phyloP scores from a whole-genome alignment of 352 stramenopile genomes.

The Phytophthora ramorum region DNA sequence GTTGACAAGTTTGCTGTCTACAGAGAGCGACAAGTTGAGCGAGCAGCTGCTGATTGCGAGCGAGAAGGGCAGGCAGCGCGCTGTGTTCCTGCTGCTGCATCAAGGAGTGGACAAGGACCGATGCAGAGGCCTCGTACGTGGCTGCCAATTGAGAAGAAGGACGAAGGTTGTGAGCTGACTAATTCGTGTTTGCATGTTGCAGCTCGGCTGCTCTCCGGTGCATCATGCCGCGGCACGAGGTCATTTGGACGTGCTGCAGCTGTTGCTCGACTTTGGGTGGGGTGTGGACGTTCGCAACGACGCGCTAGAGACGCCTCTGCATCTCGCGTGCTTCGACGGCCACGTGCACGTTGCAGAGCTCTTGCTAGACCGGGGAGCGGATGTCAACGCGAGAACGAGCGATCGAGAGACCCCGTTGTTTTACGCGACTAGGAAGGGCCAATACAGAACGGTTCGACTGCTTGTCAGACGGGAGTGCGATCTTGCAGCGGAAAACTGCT shows the following conservation, averaged over 20 bases:
- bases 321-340: constrained; percentile 73
- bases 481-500: constrained; percentile 55
- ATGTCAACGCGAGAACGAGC: constrained; percentile 55
- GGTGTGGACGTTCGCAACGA: constrained; percentile 53
- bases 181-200: constrained; percentile 12
- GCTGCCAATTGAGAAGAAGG: not conserved
- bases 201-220: constrained; percentile 71
- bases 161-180: not conserved
- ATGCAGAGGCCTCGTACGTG: constrained; percentile 68
- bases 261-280: constrained; percentile 77
- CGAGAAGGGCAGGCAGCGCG: constrained; percentile 74
- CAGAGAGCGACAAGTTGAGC: constrained; percentile 47
- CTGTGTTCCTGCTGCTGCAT: constrained; percentile 73
- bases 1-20: constrained; percentile 49
- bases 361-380: constrained; percentile 65
- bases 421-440: constrained; percentile 73
- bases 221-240: constrained; percentile 75
- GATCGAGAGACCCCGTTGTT: constrained; percentile 79
- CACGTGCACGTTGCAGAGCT: constrained; percentile 61
- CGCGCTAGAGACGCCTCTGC: constrained; percentile 65
- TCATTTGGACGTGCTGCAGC: constrained; percentile 68
- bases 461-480: constrained; percentile 76
- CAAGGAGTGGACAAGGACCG: constrained; percentile 62
- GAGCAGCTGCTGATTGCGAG: constrained; percentile 74
- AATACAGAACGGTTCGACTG: constrained; percentile 66